Evolutionary conservation across 2,329 filamentous ascomycete species (phyloP).

Genomic region (Fusarium domesticum): DNA sequence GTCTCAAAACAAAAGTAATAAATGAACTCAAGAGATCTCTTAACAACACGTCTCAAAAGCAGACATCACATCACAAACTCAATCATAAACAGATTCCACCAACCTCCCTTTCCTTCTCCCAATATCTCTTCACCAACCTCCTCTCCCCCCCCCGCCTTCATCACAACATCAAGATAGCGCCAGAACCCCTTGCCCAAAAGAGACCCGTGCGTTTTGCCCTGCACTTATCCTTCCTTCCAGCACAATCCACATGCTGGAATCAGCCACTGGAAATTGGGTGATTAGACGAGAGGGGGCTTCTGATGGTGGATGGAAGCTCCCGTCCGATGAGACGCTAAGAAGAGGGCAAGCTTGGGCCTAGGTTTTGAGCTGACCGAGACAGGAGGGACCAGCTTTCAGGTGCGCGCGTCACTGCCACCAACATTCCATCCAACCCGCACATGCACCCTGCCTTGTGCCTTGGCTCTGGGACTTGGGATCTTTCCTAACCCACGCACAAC

Average conservation of each 20-base stretch:
- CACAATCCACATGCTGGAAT: not conserved
- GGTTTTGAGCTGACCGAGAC: too few species aligned
- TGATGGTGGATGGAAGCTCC: too few species aligned
- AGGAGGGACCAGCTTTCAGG: too few species aligned
- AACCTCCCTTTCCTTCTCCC: slow-evolving; percentile 5
- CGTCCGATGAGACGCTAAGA: too few species aligned
- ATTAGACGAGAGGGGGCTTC: too few species aligned
- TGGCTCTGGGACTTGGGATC: too few species aligned
- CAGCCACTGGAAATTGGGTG: too few species aligned
- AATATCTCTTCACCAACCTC: slow-evolving; percentile 16
- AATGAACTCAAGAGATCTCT: too few species aligned
- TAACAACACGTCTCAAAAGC: slow-evolving; percentile 17
- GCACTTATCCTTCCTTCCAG: not conserved
- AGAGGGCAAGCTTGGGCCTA: too few species aligned
- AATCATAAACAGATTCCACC: slow-evolving; percentile 16
- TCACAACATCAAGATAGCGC: not conserved
- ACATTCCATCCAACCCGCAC: not conserved
- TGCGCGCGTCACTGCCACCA: not conserved
- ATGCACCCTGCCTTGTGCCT: not conserved
- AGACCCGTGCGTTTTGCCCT: too few species aligned
- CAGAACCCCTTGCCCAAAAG: slow-evolving; percentile 1
- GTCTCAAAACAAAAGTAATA: not conserved
- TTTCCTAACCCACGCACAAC: not conserved
- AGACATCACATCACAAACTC: slow-evolving; percentile 1
- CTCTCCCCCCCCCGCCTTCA: not conserved